Evolutionary conservation across 2,329 filamentous ascomycete species (phyloP), one percentile per base, ranked within the genome.

Genomic region (Rhynchosporium agropyri): DNA sequence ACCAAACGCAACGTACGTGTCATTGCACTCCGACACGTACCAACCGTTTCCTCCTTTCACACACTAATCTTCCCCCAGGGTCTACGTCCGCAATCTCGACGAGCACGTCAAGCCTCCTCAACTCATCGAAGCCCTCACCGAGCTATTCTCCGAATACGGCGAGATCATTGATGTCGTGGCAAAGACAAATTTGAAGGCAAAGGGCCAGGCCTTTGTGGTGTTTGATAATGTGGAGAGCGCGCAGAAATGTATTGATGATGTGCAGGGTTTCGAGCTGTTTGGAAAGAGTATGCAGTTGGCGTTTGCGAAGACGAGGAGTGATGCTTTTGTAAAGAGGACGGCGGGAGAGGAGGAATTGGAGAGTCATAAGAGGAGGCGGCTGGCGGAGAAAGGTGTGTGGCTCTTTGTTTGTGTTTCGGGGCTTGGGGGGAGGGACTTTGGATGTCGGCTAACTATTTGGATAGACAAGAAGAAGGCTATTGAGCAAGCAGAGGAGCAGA

Each of bases 151-250:
- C 67, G 91, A 96, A 76, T 97, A 95, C 77, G 95, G 95, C 67
- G 88, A 81, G 62, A 86, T 97, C 65, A 79, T 96, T 70, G 92
- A 97, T 67, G 85, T 97, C 58, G 84, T 96, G 64, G 91, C 91
- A 50, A 96, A 96, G 80, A 91, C 86, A 67, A 97, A 96, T 76
- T 78, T 98, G 36, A 93, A 91, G 75, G 91, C 92, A 49, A 97
- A 96, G 76, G 95, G 95, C 12, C 95, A 99, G 78, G 95, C 95
- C 0, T 99, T 99, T 74, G 79, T 99, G 56, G 92, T 98, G 51
- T 98, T 92, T 75, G 92, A 96, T 71, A 84, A 81, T 65, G 80
- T 89, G n/a, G 89, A 92, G 61, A 85, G 88, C n/a, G 93, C 93
- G 3, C 80, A 84, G 58, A 84, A 86, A 67, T 94, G 95, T 20